phyloP scores from a whole-genome alignment of 805 yeast species.

The Tetrapisispora nanseiensis region DNA sequence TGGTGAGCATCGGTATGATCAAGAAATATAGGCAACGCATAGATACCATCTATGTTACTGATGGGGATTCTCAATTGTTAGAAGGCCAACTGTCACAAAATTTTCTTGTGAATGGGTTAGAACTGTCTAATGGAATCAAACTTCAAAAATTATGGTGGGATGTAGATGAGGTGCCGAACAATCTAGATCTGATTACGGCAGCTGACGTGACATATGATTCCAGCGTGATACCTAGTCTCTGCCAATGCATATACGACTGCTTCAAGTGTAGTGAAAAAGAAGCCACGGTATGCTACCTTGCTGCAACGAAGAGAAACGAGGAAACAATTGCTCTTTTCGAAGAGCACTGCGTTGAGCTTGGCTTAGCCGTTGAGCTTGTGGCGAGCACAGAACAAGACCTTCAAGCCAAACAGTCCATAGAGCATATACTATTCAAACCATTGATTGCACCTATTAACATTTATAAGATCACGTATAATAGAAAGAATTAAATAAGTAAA shows the following conservation, averaged over 20 bases:
- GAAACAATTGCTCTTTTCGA: constrained; percentile 41
- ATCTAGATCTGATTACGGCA: constrained; percentile 50
- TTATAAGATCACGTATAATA: constrained; percentile 10
- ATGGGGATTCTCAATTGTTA: constrained; percentile 25
- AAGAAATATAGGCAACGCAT: constrained; percentile 7
- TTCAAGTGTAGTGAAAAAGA: constrained; percentile 6
- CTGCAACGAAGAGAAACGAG: constrained; percentile 68
- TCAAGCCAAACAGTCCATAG: constrained; percentile 1
- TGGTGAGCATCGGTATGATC: constrained; percentile 34
- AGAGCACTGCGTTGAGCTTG: constrained; percentile 18
- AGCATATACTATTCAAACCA: constrained; percentile 7
- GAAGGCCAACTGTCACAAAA: constrained; percentile 27
- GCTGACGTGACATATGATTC: constrained; percentile 87
- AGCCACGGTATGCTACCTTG: constrained; percentile 32
- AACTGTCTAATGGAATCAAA: constrained; percentile 9
- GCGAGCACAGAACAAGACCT: constrained; percentile 13
- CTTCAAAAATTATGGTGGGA: constrained; percentile 54
- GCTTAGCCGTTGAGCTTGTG: constrained; percentile 17
- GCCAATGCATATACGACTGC: constrained; percentile 34
- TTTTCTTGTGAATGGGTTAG: constrained; percentile 35
- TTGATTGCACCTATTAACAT: constrained; percentile 20
- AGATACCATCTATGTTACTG: constrained; percentile 20
- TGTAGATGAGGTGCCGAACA: constrained; percentile 33
- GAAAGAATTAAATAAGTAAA: not conserved
- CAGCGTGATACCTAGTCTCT: constrained; percentile 44